A percentile compares a stretch with the other conserved stretches of the same genome.
Evolutionary conservation across 2,329 filamentous ascomycete genomes (phyloP).

Genomic region (Aspergillus pseudotamarii): DNA sequence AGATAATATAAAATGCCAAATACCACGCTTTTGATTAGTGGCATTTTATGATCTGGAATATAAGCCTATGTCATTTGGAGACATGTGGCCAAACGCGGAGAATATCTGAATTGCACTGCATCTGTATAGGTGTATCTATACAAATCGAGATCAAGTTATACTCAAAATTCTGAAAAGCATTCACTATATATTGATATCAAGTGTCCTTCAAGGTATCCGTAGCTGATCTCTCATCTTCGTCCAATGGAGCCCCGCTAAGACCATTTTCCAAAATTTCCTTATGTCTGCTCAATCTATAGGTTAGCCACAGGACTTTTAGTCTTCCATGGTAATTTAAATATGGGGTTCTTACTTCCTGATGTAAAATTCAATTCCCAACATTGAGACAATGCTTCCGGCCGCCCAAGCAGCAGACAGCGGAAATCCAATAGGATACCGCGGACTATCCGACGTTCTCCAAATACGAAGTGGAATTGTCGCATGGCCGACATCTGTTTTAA

Average conservation of each 20-base stretch:
- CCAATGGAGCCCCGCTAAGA: neutral
- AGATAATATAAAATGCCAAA: neutral
- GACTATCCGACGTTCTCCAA: slow-evolving; percentile 23
- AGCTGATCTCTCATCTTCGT: neutral
- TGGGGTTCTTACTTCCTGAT: slow-evolving; percentile 6
- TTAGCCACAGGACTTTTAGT: neutral
- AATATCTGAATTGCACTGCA: neutral
- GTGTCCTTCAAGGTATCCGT: neutral
- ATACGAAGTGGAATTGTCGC: slow-evolving; percentile 24
- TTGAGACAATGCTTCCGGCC: slow-evolving; percentile 11
- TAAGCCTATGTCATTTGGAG: too few species aligned
- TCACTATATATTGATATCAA: neutral
- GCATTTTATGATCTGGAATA: too few species aligned
- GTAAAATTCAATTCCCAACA: slow-evolving; percentile 12
- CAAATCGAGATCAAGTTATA: neutral
- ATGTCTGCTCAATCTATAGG: neutral
- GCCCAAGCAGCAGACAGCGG: slow-evolving; percentile 22
- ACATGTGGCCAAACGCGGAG: too few species aligned
- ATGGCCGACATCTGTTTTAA: slow-evolving; percentile 17
- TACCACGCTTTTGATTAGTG: too few species aligned
- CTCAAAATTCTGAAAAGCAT: neutral
- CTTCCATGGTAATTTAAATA: neutral
- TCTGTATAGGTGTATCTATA: neutral
- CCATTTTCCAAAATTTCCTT: slow-evolving; percentile 2
- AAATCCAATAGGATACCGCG: slow-evolving; percentile 22